These are phyloP conservation scores for Endocalyx cinctus DNA, from an alignment of 2,329 filamentous ascomycete species.

Conservation along the genomic window DNA sequence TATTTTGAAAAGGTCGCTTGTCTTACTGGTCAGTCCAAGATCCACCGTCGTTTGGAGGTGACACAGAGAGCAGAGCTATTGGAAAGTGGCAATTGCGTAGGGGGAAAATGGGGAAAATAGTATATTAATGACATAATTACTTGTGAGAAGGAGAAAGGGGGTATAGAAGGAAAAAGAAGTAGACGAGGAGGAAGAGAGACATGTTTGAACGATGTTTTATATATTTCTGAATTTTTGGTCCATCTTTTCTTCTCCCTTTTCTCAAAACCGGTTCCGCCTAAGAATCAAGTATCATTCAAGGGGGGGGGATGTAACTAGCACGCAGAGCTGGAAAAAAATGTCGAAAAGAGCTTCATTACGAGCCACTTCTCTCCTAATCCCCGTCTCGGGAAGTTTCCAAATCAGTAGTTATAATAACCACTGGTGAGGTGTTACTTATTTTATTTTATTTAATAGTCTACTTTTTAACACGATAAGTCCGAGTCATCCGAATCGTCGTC, in stretches of 20 bases:
- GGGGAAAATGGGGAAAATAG: not conserved
- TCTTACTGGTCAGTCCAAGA: too few species aligned
- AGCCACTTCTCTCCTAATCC: too few species aligned
- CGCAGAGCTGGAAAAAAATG: too few species aligned
- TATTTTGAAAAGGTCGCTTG: too few species aligned
- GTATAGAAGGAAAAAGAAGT: not conserved
- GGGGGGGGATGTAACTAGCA: too few species aligned
- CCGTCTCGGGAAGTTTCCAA: not conserved
- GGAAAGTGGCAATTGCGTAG: not conserved
- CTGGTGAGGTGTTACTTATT: not conserved
- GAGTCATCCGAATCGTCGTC: conserved; percentile 1
- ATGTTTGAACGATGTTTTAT: too few species aligned
- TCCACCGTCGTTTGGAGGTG: not conserved
- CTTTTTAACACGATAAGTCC: not conserved
- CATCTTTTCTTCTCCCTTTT: too few species aligned
- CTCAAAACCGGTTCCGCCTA: too few species aligned
- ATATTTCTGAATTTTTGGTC: too few species aligned
- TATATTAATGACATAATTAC: too few species aligned
- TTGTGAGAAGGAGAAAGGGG: not conserved
- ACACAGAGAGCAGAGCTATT: not conserved
- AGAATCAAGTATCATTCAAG: too few species aligned
- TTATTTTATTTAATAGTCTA: not conserved
- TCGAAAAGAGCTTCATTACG: too few species aligned
- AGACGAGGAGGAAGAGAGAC: not conserved
- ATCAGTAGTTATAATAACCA: not conserved